These are phyloP conservation scores for Blastomyces emzantsi DNA, from an alignment of 2,329 filamentous ascomycete species.

Conservation along the genomic window DNA sequence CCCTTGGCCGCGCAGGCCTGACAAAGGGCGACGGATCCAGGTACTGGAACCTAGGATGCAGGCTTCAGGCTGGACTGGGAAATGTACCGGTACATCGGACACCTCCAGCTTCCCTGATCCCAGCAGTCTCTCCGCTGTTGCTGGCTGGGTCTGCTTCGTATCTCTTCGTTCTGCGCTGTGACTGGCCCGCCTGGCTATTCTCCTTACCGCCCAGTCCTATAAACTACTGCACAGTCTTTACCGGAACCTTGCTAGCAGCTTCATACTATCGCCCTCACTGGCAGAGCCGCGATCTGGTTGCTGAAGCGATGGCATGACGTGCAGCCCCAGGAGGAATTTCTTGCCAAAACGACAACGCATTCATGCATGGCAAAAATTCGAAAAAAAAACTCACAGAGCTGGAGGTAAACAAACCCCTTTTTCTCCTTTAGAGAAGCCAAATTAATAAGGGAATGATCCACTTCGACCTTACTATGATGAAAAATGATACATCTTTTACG, in stretches of 20 bases:
- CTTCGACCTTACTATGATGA: not conserved
- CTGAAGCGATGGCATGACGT: conserved; percentile 7
- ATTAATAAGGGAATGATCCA: not conserved
- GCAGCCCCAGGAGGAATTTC: not conserved
- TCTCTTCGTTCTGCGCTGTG: not conserved
- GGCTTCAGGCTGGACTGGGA: not conserved
- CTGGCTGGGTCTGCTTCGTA: not conserved
- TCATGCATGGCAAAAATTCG: not conserved
- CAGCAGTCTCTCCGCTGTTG: not conserved
- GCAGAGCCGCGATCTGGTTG: conserved; percentile 1
- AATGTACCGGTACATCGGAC: not conserved
- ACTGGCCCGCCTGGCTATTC: not conserved
- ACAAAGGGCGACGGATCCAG: not conserved
- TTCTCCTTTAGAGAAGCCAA: not conserved
- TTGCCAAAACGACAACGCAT: not conserved
- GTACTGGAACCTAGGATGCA: conserved; percentile 1
- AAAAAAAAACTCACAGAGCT: not conserved
- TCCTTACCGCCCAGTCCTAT: not conserved
- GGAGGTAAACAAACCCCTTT: not conserved
- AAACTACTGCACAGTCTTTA: conserved; percentile 8
- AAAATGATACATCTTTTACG: not conserved
- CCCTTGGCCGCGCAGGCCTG: not conserved
- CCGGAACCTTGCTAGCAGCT: not conserved
- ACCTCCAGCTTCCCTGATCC: not conserved
- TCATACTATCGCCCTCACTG: not conserved